phyloP scores from a whole-genome alignment of 192 early-diverging fungal species.

The Podila horticola region DNA sequence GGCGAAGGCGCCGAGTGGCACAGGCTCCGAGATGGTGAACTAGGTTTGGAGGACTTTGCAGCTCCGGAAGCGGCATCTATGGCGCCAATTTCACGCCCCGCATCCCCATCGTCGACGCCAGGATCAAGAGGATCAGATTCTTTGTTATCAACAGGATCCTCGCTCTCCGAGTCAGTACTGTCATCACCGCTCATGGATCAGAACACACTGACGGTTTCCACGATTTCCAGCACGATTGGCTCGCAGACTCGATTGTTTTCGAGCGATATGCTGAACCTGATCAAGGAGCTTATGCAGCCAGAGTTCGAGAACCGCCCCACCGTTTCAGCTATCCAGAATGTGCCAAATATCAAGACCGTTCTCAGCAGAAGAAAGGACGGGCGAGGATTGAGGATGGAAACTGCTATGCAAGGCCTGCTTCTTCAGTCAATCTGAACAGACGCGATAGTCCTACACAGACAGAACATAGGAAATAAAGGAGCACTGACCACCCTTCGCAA shows the following conservation, averaged over 20 bases:
- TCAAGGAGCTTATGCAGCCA: conserved; percentile 35
- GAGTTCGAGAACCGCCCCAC: conserved; percentile 21
- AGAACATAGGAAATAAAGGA: too few species aligned
- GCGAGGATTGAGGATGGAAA: conserved; percentile 8
- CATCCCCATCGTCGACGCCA: neutral
- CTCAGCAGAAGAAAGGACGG: neutral
- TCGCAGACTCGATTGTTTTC: conserved; percentile 15
- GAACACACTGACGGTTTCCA: neutral
- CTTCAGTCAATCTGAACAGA: conserved; percentile 30
- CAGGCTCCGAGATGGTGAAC: conserved; percentile 78
- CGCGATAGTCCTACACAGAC: too few species aligned
- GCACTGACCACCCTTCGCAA: too few species aligned
- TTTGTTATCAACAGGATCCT: neutral
- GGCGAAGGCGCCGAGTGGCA: conserved; percentile 92
- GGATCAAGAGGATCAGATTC: neutral
- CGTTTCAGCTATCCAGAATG: conserved; percentile 12
- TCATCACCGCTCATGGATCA: neutral
- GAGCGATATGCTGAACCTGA: conserved; percentile 7
- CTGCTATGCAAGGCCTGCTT: conserved; percentile 40
- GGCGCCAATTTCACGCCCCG: neutral
- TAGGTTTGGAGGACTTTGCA: conserved; percentile 48
- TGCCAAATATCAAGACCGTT: conserved; percentile 8
- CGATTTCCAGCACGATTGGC: neutral
- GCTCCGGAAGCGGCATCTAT: conserved; percentile 43
- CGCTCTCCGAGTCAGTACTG: neutral